phyloP scores from a whole-genome alignment of 1,284 basidiomycete genomes.

The Takashimella tepidaria region DNA sequence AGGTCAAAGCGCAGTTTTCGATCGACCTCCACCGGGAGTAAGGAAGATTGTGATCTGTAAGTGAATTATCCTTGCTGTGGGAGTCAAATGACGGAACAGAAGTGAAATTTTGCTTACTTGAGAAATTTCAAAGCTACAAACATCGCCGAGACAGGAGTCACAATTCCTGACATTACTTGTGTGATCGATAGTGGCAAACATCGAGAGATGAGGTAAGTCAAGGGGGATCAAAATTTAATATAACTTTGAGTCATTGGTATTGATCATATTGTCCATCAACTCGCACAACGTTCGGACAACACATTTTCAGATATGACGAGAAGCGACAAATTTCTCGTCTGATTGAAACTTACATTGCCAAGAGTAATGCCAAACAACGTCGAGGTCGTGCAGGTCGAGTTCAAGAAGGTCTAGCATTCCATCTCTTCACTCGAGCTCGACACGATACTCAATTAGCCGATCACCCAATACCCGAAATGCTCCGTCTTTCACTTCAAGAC shows the following conservation, averaged over 20 bases:
- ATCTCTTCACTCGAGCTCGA: conserved; percentile 85
- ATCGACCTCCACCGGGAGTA: conserved; percentile 69
- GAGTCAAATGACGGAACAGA: no score
- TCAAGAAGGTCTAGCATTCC: conserved; percentile 85
- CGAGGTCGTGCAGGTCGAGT: conserved; percentile 90
- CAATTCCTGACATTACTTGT: conserved; percentile 96
- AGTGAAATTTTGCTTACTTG: not conserved
- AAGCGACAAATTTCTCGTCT: conserved; percentile 93
- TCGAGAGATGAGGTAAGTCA: conserved; percentile 70
- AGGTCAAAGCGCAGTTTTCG: conserved; percentile 84
- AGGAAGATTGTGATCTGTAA: conserved; percentile 84
- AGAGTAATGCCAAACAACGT: conserved; percentile 88
- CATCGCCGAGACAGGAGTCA: conserved; percentile 84
- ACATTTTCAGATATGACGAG: conserved; percentile 79
- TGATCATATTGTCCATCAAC: no score
- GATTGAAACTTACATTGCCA: conserved; percentile 87
- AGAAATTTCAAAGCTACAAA: conserved; percentile 56
- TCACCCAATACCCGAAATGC: conserved; percentile 92
- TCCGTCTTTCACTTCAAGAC: conserved; percentile 88
- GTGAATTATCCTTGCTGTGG: no score
- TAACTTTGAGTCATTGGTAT: not conserved
- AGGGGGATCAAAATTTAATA: not conserved
- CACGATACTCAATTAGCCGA: conserved; percentile 80
- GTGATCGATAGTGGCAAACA: conserved; percentile 96
- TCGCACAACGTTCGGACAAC: no score